These are phyloP conservation scores for Apostasia ramifera DNA, from an alignment of 106 monocot species.

Conservation along the genomic window DNA sequence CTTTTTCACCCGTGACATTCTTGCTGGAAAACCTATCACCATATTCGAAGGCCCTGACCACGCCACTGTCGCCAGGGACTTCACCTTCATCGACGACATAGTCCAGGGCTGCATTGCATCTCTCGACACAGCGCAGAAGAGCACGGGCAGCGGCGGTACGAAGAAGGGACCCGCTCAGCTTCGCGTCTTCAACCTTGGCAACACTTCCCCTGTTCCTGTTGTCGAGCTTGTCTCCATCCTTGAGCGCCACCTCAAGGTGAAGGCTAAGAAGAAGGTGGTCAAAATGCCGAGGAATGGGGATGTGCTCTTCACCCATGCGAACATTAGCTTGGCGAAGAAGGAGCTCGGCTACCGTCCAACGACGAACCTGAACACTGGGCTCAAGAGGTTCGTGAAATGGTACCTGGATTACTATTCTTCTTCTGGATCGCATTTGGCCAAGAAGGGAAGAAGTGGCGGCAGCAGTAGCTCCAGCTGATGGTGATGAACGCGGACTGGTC, in stretches of 20 bases:
- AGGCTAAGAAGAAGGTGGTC: constrained; percentile 12
- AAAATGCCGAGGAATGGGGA: constrained; percentile 17
- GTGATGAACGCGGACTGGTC: background rate
- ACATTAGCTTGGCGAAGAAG: constrained; percentile 4
- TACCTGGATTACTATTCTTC: constrained; percentile 7
- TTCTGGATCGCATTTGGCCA: background rate
- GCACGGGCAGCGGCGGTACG: constrained; percentile 9
- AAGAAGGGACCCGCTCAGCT: constrained; percentile 12
- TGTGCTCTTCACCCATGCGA: constrained; percentile 15
- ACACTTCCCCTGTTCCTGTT: constrained; percentile 9
- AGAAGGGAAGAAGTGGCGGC: background rate
- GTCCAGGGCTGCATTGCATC: constrained; percentile 2
- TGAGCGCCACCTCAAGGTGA: constrained; percentile 4
- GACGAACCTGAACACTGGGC: constrained; percentile 6
- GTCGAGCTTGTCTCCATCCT: constrained; percentile 2
- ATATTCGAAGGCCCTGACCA: constrained; percentile 7
- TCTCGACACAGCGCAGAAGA: constrained; percentile 11
- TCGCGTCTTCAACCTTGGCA: constrained; percentile 11
- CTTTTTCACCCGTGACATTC: constrained; percentile 13
- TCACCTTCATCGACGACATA: constrained; percentile 18
- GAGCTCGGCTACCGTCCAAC: constrained; percentile 12
- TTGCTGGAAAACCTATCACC: constrained; percentile 9
- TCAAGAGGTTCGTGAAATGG: constrained; percentile 11
- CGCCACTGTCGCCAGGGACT: constrained; percentile 9
- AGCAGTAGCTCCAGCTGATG: constrained; percentile 13